Conservation (phyloP, 768 basidiomycete genomes). For the Rhodotorula paludigena region DNA sequence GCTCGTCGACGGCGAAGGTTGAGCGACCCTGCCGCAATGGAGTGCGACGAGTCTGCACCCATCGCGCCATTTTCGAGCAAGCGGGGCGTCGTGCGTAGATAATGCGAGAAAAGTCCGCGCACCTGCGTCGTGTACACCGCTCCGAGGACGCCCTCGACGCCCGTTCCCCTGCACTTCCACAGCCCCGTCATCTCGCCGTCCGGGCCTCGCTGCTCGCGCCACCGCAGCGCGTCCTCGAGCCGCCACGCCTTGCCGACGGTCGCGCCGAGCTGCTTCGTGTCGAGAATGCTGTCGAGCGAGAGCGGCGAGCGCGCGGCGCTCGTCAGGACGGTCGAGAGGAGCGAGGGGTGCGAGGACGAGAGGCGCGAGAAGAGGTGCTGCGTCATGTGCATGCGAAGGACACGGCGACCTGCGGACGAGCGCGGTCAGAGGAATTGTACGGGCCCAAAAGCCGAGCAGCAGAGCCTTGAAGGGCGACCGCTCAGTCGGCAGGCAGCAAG, state of each 20-base stretch:
- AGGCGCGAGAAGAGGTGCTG: constrained; percentile 20
- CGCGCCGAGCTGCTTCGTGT: constrained; percentile 32
- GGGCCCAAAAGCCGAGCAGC: too few relatives aligned
- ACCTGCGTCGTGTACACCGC: constrained; percentile 32
- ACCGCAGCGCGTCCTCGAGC: constrained; percentile 22
- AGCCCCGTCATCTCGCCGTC: constrained; percentile 27
- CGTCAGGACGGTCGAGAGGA: constrained; percentile 11
- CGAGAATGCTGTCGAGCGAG: constrained; percentile 20
- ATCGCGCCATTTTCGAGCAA: too few relatives aligned
- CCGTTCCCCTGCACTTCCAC: constrained; percentile 33
- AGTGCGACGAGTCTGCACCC: background rate
- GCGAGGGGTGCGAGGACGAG: constrained; percentile 10
- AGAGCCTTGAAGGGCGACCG: too few relatives aligned
- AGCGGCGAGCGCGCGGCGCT: background rate
- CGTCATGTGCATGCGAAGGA: constrained; percentile 30
- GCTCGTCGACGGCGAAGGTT: background rate
- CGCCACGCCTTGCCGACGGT: constrained; percentile 24
- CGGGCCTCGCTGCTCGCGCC: constrained; percentile 24
- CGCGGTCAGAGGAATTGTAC: background rate
- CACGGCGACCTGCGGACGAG: constrained; percentile 23
- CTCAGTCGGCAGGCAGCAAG: background rate
- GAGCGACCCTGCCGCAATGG: background rate
- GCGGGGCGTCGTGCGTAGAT: too few relatives aligned
- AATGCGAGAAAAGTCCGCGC: background rate
- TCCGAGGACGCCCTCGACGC: constrained; percentile 24